Conservation (phyloP, 345 rosid genomes). For the Rhodamnia argentea region DNA sequence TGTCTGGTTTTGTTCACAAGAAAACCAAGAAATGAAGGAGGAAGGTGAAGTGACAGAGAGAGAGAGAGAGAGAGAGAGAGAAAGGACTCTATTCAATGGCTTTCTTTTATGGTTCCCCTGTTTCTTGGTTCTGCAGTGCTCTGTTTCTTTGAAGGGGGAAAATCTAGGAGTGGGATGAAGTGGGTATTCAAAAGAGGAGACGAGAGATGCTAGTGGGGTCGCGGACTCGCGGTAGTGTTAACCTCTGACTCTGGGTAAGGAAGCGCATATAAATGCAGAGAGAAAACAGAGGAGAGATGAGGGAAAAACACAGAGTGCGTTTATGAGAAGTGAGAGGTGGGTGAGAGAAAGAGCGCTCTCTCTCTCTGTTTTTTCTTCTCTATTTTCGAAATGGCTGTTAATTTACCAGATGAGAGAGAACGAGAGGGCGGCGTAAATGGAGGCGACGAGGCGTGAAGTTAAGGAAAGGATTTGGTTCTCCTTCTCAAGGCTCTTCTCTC, state of each 20-base stretch:
- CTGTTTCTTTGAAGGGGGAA: neutral
- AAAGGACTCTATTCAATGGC: neutral
- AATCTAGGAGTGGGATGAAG: neutral
- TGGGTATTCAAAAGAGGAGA: neutral
- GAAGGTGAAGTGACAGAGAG: neutral
- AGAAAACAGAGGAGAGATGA: neutral
- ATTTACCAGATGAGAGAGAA: neutral
- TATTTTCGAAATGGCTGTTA: neutral
- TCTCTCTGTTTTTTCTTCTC: neutral
- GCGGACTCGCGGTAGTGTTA: neutral
- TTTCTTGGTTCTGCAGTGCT: neutral
- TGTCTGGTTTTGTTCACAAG: neutral
- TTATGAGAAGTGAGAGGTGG: constrained; percentile 6
- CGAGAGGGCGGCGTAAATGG: neutral
- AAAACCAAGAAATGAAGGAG: neutral
- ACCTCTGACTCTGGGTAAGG: neutral
- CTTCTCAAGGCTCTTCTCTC: constrained; percentile 7
- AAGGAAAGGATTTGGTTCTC: constrained; percentile 12
- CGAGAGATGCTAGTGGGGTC: neutral
- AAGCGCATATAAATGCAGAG: neutral
- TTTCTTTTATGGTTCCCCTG: neutral
- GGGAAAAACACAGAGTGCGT: neutral
- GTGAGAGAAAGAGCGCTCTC: neutral
- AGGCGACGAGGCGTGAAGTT: constrained; percentile 36
- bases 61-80: neutral